Evolutionary conservation across 2,329 filamentous ascomycete species (phyloP), one percentile per base, ranked within the genome.

Genomic region (Aspergillus neotritici): DNA sequence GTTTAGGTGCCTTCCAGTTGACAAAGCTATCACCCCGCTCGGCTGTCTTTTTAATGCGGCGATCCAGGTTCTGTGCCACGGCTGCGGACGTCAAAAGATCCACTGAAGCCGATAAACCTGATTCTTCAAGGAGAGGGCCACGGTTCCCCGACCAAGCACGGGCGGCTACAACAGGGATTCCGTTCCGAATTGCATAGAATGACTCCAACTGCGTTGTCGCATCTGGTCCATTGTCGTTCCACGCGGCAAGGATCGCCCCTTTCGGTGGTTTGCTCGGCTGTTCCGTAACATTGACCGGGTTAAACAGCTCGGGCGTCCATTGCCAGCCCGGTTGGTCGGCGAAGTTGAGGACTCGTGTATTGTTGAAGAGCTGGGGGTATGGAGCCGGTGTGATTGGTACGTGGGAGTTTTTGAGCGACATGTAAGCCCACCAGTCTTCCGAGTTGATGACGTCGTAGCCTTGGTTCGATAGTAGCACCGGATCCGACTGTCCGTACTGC

Each of bases 211-310:
- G 74, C 0, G 72, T 72, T 0, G 70, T 70, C 3, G 74, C 70
- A 47, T 78, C 77, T 0, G 70, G 63, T 1, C 76, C 76, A 38
- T 73, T 76, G 48, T 79, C 76, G 44, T 78, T 78, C 76, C 76
- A 78, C 4, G 75, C 57, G 1, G 76, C 70, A 3, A 69, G 64
- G 21, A 79, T 68, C 16, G 73, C 67, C 0, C 76, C 76, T 3
- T 73, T 64, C 1, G 78, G 66, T 1, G 62, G 58, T 0, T 68
- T 61, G 1, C 64, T 48, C 0, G 74, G 70, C 47, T 79, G 77
- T 40, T 76, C 69, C 0, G 68, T 70, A 0, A 61, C 58, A 41
- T 77, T 76, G 13, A 62, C 66, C 0, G 65, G 66, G 40, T 78
- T 74, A 49, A 78, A 78, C 39, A 78, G 66, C 42, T 72, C 53